Evolutionary conservation across 169 alveolate genomes (phyloP), one percentile per base, ranked within the genome.

Genomic region (Babesia caballi): DNA sequence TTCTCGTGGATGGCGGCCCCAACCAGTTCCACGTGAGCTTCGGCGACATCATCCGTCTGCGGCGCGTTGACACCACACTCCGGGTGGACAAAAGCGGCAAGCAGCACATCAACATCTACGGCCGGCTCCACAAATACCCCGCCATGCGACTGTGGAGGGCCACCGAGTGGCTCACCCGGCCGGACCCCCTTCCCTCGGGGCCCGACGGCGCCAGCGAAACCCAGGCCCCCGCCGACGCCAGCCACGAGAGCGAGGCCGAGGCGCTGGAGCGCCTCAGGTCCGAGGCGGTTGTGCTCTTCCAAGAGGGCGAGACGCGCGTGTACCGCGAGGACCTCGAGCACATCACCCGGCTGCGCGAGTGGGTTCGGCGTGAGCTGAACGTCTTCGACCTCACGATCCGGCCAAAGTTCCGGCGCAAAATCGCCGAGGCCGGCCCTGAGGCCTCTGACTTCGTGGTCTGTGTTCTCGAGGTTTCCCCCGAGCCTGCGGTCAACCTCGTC

Each of bases 31-130:
- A 78, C 42, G 59, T 78, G 23, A 65, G 44, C 42, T 78, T 42
- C 46, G 87, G 87, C 19, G 87, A 78, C 32, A 28, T 78, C 0
- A 30, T 78, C 4, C 35, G 87, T 15, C 50, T 78, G 44, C 58
- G 59, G 33, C 50, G 87, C 4, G 82, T 68, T 2, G 56, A 78
- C 38, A 60, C 82, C 17, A 19, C 38, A 35, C 30, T 57, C 7
- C 77, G 47, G 28, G 46, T 19, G 32, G 69, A 67, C 57, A 56
- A 68, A 68, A 0, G 53, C 6, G 87, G 87, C 15, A 68, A 68
- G 14, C 59, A 53, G 47, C 68, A 68, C 49, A 15, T 78, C 11
- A 70, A 78, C 70, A 68, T 78, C 35, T 57, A 60, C 2, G 36
- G 68, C 51, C 7, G 47, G 25, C 21, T 35, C n/a, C 68, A 70